phyloP scores from a whole-genome alignment of 768 basidiomycete genomes.

The Tricholoma sp. region DNA sequence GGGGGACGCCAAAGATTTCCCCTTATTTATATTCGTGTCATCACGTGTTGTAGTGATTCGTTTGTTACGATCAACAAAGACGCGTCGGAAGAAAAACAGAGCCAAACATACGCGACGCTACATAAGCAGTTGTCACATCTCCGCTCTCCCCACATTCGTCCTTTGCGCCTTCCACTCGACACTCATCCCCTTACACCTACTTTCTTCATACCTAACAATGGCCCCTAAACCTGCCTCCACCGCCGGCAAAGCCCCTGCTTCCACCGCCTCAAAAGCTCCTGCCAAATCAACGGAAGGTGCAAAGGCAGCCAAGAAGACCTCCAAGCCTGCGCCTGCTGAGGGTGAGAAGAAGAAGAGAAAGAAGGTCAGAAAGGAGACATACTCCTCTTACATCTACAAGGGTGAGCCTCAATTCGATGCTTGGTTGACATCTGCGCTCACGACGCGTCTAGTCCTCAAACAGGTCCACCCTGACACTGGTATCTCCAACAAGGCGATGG shows the following conservation, averaged over 20 bases:
- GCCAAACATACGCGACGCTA: conserved; percentile 41
- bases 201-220: conserved; percentile 44
- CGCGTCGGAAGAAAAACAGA: conserved; percentile 37
- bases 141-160: conserved; percentile 17
- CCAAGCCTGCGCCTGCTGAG: conserved; percentile 51
- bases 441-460: conserved; percentile 63
- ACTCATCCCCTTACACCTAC: neutral
- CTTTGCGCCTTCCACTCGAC: conserved; percentile 27
- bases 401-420: conserved; percentile 37
- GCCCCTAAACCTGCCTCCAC: conserved; percentile 79
- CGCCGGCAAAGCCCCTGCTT: conserved; percentile 74
- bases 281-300: conserved; percentile 57
- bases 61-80: conserved; percentile 29
- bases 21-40: conserved; percentile 31
- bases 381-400: conserved; percentile 94
- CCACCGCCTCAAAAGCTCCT: conserved; percentile 67
- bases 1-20: neutral
- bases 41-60: conserved; percentile 12
- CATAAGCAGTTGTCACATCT: conserved; percentile 27
- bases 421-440: neutral
- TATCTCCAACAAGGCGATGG: conserved; percentile 97
- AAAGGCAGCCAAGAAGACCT: conserved; percentile 79
- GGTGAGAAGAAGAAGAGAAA: conserved; percentile 87
- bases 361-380: conserved; percentile 88
- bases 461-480: conserved; percentile 98